Base-by-base conservation (phyloP, 2,329 filamentous ascomycete species). In the Didymella arachidicola region DNA sequence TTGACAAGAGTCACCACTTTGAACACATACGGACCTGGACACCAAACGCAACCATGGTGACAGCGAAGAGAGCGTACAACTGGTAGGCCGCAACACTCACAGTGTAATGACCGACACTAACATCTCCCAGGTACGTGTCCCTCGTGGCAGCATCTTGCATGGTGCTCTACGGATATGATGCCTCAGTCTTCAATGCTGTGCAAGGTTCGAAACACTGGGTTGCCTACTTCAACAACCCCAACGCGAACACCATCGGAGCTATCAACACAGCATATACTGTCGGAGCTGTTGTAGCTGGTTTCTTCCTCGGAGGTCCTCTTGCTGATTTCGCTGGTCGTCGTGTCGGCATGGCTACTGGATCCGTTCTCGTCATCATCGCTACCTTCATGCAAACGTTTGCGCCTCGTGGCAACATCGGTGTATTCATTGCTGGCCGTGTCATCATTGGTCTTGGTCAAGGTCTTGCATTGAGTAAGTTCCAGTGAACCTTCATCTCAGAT, bases 121-220 rank as follows among this genome's bases (percentile, higher is more conserved):
- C 57, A 39, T 30, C 48, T 2, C 38, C 7, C 53, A 84, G 86
- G 86, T 90, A 88, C 79, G 86, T 89, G 64, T 88, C 87, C 59
- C 80, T 89, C 49, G 86, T 90, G 64, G 88, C 88, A 56, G 88
- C 89, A 69, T 86, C 87, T 73, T 90, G 87, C 74, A 91, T 91
- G 89, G 87, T 90, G 22, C 81, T 91, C 43, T 91, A 90, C 72
- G 89, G 89, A 57, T 91, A 91, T 72, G 89, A 91, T 81, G 87
- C 88, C 1, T 89, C 87, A 36, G 88, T 90, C 45, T 91, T 87
- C 81, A 91, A 91, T 73, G 87, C 88, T 5, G 84, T 90, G 6
- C 88, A 90, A 74, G 86, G 85, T 30, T 89, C 87, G 1, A 74
- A 85, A 14, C 84, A 90, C 72, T 91, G 89, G 88, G 78, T 86